A percentile compares a stretch with the other conserved stretches of the same genome.
Conservation (phyloP, 1,139 yeast species). For the Diutina pseudorugosa region DNA sequence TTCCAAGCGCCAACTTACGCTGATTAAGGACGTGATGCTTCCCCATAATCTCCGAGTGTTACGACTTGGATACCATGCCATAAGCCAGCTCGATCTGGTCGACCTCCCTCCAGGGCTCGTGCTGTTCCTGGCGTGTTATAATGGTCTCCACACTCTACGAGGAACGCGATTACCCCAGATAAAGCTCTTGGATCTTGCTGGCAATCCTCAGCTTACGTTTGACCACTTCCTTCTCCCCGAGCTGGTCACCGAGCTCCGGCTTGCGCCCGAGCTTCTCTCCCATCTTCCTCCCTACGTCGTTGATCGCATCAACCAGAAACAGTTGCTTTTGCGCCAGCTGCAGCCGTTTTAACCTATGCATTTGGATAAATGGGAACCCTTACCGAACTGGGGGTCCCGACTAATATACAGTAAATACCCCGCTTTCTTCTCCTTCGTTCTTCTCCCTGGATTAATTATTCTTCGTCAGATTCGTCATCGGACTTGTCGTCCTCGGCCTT, state of each 20-base stretch:
- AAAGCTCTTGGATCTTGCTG: constrained; percentile 27
- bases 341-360: constrained; percentile 5
- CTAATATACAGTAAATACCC: constrained; percentile 1
- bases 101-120: constrained; percentile 27
- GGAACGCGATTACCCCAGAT: constrained; percentile 24
- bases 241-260: constrained; percentile 22
- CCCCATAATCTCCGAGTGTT: constrained; percentile 26
- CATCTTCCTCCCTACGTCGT: constrained; percentile 28
- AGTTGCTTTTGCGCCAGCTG: constrained; percentile 16
- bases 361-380: not conserved
- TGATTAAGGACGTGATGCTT: constrained; percentile 30
- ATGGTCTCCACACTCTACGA: constrained; percentile 26
- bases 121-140: constrained; percentile 25
- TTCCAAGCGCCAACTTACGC: constrained; percentile 30
- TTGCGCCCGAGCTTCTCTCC: constrained; percentile 24
- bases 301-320: constrained; percentile 29
- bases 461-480: constrained; percentile 32
- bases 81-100: constrained; percentile 25
- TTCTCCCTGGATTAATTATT: not conserved
- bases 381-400: not conserved
- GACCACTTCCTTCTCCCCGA: constrained; percentile 30
- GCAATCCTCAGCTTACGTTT: constrained; percentile 30
- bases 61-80: constrained; percentile 29
- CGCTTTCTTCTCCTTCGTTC: too few relatives aligned
- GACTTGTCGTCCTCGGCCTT: constrained; percentile 38